Evolutionary conservation across 805 yeast genomes (phyloP).

Genomic region (Ogataea nonfermentans): DNA sequence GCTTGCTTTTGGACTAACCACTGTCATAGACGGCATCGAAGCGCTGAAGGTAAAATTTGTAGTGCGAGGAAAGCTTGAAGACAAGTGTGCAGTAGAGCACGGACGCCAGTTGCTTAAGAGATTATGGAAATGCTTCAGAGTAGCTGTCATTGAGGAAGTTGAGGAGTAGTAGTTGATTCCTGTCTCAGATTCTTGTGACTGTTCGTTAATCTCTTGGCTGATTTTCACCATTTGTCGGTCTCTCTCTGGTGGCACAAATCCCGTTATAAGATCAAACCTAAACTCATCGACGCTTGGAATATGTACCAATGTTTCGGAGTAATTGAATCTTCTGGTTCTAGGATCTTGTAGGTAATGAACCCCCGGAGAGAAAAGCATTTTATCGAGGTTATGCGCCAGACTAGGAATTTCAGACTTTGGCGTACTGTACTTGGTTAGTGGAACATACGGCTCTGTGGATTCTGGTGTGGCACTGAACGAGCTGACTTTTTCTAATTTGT

Average conservation of each 20-base stretch:
- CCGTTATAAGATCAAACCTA: slow-evolving; percentile 53
- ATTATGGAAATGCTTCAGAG: slow-evolving; percentile 71
- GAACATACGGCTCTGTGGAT: slow-evolving; percentile 14
- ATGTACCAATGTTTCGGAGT: slow-evolving; percentile 54
- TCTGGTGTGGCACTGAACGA: not conserved
- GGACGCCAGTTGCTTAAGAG: slow-evolving; percentile 61
- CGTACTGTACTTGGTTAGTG: slow-evolving; percentile 20
- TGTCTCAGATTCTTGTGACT: not conserved
- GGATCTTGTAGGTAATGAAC: slow-evolving; percentile 78
- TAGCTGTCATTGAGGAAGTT: slow-evolving; percentile 83
- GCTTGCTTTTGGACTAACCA: slow-evolving; percentile 45
- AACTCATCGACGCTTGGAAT: slow-evolving; percentile 66
- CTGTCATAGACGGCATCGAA: slow-evolving; percentile 51
- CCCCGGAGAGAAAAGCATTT: slow-evolving; percentile 77
- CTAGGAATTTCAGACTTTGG: slow-evolving; percentile 41
- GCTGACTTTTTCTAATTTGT: not conserved
- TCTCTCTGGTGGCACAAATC: slow-evolving; percentile 64
- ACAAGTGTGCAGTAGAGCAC: slow-evolving; percentile 44
- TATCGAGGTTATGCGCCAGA: slow-evolving; percentile 63
- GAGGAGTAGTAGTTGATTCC: slow-evolving; percentile 61
- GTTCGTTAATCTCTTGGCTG: slow-evolving; percentile 36
- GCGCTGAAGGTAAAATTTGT: slow-evolving; percentile 42
- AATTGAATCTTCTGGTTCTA: slow-evolving; percentile 70
- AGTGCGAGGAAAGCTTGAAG: slow-evolving; percentile 42
- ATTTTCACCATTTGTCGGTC: slow-evolving; percentile 53